Base-by-base conservation (phyloP, 2,329 filamentous ascomycete genomes). In the Alternaria solani region DNA sequence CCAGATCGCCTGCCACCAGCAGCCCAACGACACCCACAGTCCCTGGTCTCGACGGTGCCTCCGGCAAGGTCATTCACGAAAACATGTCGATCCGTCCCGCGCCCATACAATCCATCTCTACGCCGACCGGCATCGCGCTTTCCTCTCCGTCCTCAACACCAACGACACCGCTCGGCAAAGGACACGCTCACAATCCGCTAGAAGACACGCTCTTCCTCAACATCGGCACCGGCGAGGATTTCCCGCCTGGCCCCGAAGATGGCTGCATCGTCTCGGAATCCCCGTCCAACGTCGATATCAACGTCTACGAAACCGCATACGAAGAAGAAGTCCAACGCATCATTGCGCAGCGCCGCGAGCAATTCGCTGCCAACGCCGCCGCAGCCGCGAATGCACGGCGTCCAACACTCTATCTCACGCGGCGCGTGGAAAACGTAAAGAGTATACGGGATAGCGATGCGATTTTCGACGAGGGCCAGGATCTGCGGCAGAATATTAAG, bases 241-340 rank as follows among this genome's bases (percentile, higher is more conserved):
- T 82, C 18, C 69, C 75, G n/a, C 67, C 76, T 6, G 57, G 65
- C 7, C 58, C 63, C 2, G 70, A 74, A 39, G 74, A 78, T 23
- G 46, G 75, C 72, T 72, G 84, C 23, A 76, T 90, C 5, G 89
- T 97, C 41, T 92, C 91, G 30, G 93, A 97, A 78, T 96, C 92
- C 1, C 94, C 94, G 3, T 90, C 90, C 0, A 90, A 89, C 1
- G 91, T 92, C 6, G 93, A 96, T 61, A 92, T 92, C 69, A 89
- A 95, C 73, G 90, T 98, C 59, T 97, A 97, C 76, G 92, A 96
- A 76, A 88, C 86, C 1, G 94, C 94, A 0, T 97, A 96, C 75
- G 88, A 92, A 72, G 87, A 91, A 62, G 92, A 97, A 79, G 87
- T 95, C 28, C 86, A 90, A 59, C 86, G 89, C 16, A 94, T 97